Percentiles rank a stretch among this genome's conserved stretches.
Conservation (phyloP, 345 rosid genomes). For the Brassica rapa region DNA sequence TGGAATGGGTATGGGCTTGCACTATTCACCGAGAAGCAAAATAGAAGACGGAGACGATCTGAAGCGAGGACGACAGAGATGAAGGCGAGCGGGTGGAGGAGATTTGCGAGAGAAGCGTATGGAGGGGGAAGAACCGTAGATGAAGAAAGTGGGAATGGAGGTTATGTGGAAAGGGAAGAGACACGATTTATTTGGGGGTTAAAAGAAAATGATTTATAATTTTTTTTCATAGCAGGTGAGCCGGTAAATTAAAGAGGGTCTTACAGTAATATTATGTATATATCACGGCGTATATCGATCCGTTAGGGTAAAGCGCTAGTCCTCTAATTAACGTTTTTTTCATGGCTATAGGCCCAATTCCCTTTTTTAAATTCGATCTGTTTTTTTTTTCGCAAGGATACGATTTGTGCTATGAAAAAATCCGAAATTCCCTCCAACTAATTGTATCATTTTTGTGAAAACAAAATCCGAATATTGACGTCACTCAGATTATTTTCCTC, state of each 20-base stretch:
- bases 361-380: conserved; percentile 23
- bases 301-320: no score
- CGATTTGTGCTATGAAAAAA: background rate
- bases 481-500: background rate
- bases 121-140: background rate
- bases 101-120: background rate
- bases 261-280: no score
- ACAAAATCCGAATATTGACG: conserved; percentile 7
- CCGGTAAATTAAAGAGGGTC: no score
- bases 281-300: no score
- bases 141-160: background rate
- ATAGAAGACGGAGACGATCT: background rate
- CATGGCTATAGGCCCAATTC: no score
- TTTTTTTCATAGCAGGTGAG: no score
- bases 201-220: no score
- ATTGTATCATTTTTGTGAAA: background rate
- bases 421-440: conserved; percentile 17
- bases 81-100: background rate
- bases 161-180: background rate
- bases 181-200: no score
- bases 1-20: no score
- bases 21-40: no score
- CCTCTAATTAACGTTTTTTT: no score
- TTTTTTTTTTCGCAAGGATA: conserved; percentile 16
- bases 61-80: background rate